Evolutionary conservation across 192 early-diverging fungal species (phyloP).

Genomic region (Bifiguratus adelaidae): DNA sequence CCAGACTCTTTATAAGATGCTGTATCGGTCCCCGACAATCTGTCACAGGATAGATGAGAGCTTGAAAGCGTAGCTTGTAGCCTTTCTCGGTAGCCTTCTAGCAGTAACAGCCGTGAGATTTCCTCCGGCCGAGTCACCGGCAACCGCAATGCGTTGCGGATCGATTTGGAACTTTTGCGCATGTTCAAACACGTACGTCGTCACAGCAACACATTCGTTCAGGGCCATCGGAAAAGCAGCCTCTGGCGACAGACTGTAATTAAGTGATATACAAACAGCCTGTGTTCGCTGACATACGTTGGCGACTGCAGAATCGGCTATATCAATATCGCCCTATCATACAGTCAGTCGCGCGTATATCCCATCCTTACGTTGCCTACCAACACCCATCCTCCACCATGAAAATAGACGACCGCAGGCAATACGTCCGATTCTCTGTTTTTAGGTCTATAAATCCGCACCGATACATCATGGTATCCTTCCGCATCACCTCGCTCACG

Average conservation of each 20-base stretch:
- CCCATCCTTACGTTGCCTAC: no score
- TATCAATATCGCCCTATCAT: no score
- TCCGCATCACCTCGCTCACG: no score
- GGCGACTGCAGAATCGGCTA: no score
- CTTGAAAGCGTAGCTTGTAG: not conserved
- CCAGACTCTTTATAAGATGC: not conserved
- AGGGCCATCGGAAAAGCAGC: constrained; percentile 29
- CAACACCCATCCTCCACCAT: not conserved
- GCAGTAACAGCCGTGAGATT: constrained; percentile 25
- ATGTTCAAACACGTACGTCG: constrained; percentile 13
- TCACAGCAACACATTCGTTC: constrained; percentile 22
- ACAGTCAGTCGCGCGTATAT: no score
- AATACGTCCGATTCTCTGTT: no score
- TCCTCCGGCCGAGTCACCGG: constrained; percentile 41
- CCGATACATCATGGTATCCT: no score
- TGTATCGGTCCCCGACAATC: not conserved
- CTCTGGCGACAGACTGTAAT: constrained; percentile 29
- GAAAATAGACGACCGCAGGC: not conserved
- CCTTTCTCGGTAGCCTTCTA: constrained; percentile 1
- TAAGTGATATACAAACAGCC: no score
- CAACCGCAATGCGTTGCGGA: constrained; percentile 27
- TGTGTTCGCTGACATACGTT: no score
- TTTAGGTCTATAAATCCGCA: no score
- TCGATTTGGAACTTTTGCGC: constrained; percentile 12
- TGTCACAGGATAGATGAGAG: constrained; percentile 2